phyloP scores from a whole-genome alignment of 345 rosid genomes.

The Isatis tinctoria region DNA sequence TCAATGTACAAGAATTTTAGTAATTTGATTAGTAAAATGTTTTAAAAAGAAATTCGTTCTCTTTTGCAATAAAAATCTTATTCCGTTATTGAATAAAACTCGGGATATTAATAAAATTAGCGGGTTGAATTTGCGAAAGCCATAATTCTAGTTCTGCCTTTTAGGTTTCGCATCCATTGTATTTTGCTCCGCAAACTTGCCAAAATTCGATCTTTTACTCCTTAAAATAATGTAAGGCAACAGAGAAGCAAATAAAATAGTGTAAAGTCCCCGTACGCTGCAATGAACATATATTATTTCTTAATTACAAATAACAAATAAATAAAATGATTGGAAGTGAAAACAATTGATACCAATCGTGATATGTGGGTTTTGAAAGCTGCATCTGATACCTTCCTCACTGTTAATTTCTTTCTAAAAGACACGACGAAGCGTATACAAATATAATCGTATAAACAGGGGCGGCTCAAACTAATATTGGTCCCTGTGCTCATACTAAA shows the following conservation, averaged over 20 bases:
- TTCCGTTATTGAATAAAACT: background rate
- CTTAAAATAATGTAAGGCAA: background rate
- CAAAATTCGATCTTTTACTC: background rate
- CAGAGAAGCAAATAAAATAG: background rate
- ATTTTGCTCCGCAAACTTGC: background rate
- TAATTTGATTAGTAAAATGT: background rate
- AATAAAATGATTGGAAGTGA: background rate
- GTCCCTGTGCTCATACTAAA: too few species aligned
- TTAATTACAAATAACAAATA: background rate
- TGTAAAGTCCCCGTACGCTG: background rate
- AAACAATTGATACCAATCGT: conserved; percentile 6
- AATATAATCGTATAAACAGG: background rate
- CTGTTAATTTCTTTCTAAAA: background rate
- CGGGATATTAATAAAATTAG: background rate
- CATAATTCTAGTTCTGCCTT: background rate
- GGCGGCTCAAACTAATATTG: too few species aligned
- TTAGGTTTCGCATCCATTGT: conserved; percentile 4
- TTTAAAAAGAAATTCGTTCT: background rate
- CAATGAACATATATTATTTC: background rate
- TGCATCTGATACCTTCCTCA: conserved; percentile 21
- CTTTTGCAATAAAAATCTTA: background rate
- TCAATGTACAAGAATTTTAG: background rate
- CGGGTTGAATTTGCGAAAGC: background rate
- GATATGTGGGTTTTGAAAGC: background rate
- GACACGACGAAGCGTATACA: background rate